These are phyloP conservation scores for Ophiocordyceps polyrhachis-furcata DNA, from an alignment of 2,329 filamentous ascomycete species.

Conservation along the genomic window DNA sequence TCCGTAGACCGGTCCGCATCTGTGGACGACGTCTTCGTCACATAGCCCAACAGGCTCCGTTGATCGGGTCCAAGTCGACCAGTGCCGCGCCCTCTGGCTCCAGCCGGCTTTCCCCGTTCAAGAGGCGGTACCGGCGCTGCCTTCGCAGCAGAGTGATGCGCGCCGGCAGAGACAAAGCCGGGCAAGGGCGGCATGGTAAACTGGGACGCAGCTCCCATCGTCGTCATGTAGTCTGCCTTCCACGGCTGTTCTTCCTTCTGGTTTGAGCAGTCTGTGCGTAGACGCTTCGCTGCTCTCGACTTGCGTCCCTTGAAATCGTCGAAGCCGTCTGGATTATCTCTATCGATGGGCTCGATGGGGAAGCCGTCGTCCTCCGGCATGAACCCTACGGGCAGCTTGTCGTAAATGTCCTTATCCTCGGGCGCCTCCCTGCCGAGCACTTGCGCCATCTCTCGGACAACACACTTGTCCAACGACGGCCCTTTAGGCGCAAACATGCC, in stretches of 20 bases:
- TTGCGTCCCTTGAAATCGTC: conserved; percentile 6
- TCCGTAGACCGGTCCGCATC: too few relatives aligned
- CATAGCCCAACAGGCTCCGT: conserved; percentile 22
- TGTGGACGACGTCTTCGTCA: conserved; percentile 10
- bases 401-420: conserved; percentile 31
- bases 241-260: conserved; percentile 13
- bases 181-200: conserved; percentile 40
- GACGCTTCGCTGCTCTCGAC: conserved; percentile 11
- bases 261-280: conserved; percentile 7
- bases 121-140: conserved; percentile 5
- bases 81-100: conserved; percentile 8
- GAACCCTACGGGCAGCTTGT: conserved; percentile 31
- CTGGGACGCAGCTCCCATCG: conserved; percentile 37
- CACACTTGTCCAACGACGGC: conserved; percentile 44
- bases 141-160: conserved; percentile 26
- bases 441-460: conserved; percentile 47
- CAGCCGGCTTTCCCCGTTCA: conserved; percentile 4
- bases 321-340: conserved; percentile 8
- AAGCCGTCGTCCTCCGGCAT: conserved; percentile 48
- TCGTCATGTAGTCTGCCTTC: conserved; percentile 33
- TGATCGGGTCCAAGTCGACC: conserved; percentile 19
- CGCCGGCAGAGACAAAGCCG: conserved; percentile 43
- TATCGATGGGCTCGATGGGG: conserved; percentile 40
- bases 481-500: conserved; percentile 38
- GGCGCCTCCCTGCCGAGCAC: conserved; percentile 51